Evolutionary conservation across 2,329 filamentous ascomycete genomes (phyloP).

Genomic region (Pseudogymnoascus sp.): DNA sequence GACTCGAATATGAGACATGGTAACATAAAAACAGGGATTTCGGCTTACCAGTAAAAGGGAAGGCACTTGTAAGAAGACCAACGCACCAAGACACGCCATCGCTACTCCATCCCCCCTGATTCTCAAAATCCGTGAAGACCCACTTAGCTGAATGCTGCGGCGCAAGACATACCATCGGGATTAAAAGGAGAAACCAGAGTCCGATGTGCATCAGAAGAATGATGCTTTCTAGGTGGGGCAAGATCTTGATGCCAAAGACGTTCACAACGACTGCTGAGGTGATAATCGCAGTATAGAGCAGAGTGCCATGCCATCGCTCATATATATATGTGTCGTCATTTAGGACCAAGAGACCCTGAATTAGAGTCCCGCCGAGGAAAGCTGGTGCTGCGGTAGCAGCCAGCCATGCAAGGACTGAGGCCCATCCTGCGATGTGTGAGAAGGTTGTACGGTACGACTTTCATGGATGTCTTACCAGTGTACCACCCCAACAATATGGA

Average conservation of each 20-base stretch:
- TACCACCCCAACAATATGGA: slow-evolving; percentile 45
- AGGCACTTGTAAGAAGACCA: slow-evolving; percentile 13
- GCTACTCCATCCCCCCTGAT: slow-evolving; percentile 36
- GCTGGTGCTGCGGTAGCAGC: slow-evolving; percentile 29
- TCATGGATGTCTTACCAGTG: slow-evolving; percentile 7
- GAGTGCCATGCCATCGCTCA: slow-evolving; percentile 39
- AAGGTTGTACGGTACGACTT: background rate
- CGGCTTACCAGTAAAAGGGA: slow-evolving; percentile 6
- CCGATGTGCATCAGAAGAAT: slow-evolving; percentile 41
- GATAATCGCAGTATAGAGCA: slow-evolving; percentile 40
- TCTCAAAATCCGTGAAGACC: slow-evolving; percentile 47
- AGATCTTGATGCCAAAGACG: slow-evolving; percentile 35
- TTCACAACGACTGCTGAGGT: slow-evolving; percentile 41
- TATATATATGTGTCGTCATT: slow-evolving; percentile 32
- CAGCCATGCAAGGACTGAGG: slow-evolving; percentile 39
- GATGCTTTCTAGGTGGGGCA: slow-evolving; percentile 40
- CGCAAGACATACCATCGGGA: slow-evolving; percentile 29
- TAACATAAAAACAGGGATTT: slow-evolving; percentile 22
- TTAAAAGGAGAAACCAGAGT: slow-evolving; percentile 31
- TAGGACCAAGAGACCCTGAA: slow-evolving; percentile 37
- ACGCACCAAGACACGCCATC: slow-evolving; percentile 34
- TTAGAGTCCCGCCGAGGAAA: slow-evolving; percentile 38
- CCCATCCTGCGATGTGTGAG: slow-evolving; percentile 35
- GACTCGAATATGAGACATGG: background rate
- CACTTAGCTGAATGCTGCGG: slow-evolving; percentile 42